phyloP scores from a whole-genome alignment of 1,284 basidiomycete genomes.

The Puccinia polysora region DNA sequence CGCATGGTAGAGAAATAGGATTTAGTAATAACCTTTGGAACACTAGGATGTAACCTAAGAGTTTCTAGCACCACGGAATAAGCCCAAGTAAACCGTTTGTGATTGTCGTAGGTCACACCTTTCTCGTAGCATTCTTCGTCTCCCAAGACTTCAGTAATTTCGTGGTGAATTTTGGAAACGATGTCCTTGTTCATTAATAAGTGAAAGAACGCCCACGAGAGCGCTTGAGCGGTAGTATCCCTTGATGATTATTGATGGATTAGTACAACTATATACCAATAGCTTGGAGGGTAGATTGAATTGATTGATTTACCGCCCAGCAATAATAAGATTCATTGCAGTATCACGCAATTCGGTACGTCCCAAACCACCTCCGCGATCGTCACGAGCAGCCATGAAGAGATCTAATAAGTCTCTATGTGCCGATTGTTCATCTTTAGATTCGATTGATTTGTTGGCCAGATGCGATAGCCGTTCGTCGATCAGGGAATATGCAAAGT shows the following conservation, averaged over 20 bases:
- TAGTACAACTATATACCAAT: too few species aligned
- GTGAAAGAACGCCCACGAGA: slow-evolving; percentile 18
- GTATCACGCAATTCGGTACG: slow-evolving; percentile 1
- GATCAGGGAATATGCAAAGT: slow-evolving; percentile 1
- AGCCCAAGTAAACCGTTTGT: slow-evolving; percentile 1
- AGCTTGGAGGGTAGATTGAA: too few species aligned
- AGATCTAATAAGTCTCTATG: neutral
- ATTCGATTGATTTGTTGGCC: neutral
- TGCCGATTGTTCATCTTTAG: neutral
- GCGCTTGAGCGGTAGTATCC: slow-evolving; percentile 25
- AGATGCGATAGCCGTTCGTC: slow-evolving; percentile 2
- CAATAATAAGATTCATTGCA: slow-evolving; percentile 10
- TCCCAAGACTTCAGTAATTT: neutral
- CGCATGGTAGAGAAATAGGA: too few species aligned
- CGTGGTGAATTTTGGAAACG: neutral
- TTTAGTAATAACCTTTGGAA: slow-evolving; percentile 22
- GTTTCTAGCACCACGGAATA: neutral
- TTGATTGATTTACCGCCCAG: slow-evolving; percentile 26
- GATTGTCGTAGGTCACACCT: slow-evolving; percentile 10
- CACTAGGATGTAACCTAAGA: slow-evolving; percentile 18
- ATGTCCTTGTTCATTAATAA: neutral
- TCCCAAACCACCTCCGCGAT: neutral
- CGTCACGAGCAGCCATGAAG: slow-evolving; percentile 4
- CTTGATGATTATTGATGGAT: too few species aligned
- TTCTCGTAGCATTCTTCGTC: neutral